These are phyloP conservation scores for Juncus inflexus DNA, from an alignment of 176 grass and related monocot species.

Conservation along the genomic window DNA sequence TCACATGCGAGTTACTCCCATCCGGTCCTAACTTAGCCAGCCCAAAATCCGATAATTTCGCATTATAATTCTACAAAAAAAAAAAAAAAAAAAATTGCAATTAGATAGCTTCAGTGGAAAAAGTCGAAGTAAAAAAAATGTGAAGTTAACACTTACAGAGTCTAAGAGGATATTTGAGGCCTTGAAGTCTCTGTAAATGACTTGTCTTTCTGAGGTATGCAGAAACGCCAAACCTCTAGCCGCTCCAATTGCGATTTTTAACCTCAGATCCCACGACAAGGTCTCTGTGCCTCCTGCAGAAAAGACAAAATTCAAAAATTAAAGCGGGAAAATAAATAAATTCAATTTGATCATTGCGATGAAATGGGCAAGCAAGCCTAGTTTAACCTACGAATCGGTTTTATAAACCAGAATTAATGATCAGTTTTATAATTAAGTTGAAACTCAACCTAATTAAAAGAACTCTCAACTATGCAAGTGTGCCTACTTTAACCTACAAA, in stretches of 20 bases:
- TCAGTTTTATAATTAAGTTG: too few species aligned
- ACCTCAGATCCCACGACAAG: conserved; percentile 36
- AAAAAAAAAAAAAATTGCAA: background rate
- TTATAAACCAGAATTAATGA: too few species aligned
- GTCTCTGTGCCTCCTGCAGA: conserved; percentile 30
- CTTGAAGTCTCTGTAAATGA: conserved; percentile 40
- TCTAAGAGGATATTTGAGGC: conserved; percentile 40
- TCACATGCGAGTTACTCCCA: conserved; percentile 78
- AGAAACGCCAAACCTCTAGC: conserved; percentile 37
- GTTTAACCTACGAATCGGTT: too few species aligned
- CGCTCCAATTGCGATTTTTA: conserved; percentile 35
- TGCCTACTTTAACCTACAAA: too few species aligned
- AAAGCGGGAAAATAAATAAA: background rate
- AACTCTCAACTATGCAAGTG: too few species aligned
- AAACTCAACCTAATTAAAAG: too few species aligned
- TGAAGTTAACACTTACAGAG: conserved; percentile 13
- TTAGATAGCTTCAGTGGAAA: background rate
- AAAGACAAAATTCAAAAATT: background rate
- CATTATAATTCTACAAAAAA: conserved; percentile 59
- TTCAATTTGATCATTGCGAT: background rate
- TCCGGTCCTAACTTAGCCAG: conserved; percentile 79
- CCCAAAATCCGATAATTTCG: conserved; percentile 93
- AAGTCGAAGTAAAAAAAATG: background rate
- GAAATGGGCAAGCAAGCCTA: too few species aligned
- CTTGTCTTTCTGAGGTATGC: conserved; percentile 33